These are phyloP conservation scores for Aegilops tauschii DNA, from an alignment of 176 grass and related monocot genomes.

Conservation along the genomic window DNA sequence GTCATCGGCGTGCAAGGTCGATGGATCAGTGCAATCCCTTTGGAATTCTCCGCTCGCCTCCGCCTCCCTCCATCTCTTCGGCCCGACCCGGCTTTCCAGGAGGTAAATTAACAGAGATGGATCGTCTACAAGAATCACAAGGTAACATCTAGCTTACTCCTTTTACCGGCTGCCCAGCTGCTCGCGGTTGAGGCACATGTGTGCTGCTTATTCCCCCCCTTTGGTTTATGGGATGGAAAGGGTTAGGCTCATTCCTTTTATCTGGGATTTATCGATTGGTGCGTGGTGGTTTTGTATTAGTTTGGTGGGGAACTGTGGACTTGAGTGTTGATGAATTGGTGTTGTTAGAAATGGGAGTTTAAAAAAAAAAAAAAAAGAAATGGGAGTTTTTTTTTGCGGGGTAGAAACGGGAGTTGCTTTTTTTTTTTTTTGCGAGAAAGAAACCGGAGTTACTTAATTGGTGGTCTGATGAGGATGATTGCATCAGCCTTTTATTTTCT, in stretches of 20 bases:
- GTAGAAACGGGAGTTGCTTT: neutral
- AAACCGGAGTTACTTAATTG: neutral
- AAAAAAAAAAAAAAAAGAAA: too few species aligned
- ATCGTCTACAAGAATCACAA: neutral
- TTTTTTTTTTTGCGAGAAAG: too few species aligned
- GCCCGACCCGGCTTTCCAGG: neutral
- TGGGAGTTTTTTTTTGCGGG: too few species aligned
- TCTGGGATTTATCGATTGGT: too few species aligned
- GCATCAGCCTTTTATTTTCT: neutral
- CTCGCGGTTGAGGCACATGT: neutral
- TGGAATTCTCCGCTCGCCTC: slow-evolving; percentile 74
- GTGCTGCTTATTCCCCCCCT: neutral
- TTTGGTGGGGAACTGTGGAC: neutral
- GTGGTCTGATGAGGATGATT: neutral
- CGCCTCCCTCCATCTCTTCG: neutral
- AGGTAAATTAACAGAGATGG: neutral
- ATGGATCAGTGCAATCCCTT: slow-evolving; percentile 80
- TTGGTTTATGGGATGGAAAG: neutral
- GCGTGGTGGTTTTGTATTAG: neutral
- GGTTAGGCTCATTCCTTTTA: neutral
- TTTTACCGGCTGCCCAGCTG: neutral
- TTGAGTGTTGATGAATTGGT: neutral
- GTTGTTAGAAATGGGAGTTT: too few species aligned
- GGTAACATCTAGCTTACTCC: neutral
- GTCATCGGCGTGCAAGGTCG: neutral